A percentile compares a stretch with the other conserved stretches of the same genome.
phyloP scores from a whole-genome alignment of 2,329 filamentous ascomycete genomes.

The Scedosporium boydii region DNA sequence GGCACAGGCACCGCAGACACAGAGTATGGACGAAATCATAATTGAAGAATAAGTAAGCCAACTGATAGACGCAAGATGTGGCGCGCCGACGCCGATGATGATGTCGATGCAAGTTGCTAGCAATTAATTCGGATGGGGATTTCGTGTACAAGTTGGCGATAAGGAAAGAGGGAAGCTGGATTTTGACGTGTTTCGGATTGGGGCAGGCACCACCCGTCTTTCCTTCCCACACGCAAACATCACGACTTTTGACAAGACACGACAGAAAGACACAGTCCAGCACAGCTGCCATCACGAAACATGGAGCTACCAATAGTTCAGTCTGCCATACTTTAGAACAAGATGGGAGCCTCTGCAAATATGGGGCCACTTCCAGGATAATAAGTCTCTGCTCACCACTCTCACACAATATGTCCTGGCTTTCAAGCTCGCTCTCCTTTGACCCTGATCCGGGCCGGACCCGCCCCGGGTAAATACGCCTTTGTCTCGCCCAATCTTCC shows the following conservation, averaged over 20 bases:
- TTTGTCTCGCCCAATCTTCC: no score
- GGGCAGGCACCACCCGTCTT: not conserved
- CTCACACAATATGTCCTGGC: no score
- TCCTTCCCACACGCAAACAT: not conserved
- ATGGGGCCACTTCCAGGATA: no score
- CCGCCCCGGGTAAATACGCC: no score
- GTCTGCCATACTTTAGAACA: not conserved
- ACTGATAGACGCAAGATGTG: no score
- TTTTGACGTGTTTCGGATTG: not conserved
- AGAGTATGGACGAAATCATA: not conserved
- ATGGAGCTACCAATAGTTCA: not conserved
- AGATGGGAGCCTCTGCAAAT: no score
- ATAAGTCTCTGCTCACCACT: no score
- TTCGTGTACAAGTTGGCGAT: not conserved
- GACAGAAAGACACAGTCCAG: not conserved
- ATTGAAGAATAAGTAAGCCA: no score
- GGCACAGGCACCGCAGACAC: not conserved
- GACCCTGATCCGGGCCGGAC: no score
- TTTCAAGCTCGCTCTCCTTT: no score
- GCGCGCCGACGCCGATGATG: no score
- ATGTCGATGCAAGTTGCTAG: not conserved
- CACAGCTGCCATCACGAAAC: not conserved
- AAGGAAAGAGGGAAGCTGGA: not conserved
- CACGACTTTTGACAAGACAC: not conserved
- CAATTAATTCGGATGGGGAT: not conserved